Evolutionary conservation across 2,329 filamentous ascomycete genomes (phyloP).

Genomic region (Plenodomus biglobosus): DNA sequence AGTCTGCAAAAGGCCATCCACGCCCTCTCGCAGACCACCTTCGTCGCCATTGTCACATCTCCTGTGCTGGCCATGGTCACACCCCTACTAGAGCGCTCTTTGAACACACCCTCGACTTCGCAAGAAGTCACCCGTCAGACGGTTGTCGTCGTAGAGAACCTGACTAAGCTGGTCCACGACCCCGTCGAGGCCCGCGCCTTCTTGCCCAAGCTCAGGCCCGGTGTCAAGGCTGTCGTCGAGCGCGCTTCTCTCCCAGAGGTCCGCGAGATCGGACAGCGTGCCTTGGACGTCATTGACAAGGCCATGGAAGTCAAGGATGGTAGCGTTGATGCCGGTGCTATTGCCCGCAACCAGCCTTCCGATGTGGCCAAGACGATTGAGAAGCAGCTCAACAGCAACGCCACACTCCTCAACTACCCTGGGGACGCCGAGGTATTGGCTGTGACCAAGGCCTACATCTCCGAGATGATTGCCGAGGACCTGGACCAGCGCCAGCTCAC

Average conservation of each 20-base stretch:
- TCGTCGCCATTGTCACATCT: conserved; percentile 93
- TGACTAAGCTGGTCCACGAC: conserved; percentile 96
- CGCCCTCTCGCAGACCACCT: conserved; percentile 95
- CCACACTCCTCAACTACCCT: conserved; percentile 62
- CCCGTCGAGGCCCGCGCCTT: conserved; percentile 94
- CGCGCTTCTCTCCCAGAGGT: conserved; percentile 93
- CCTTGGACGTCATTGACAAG: conserved; percentile 84
- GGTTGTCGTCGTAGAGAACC: conserved; percentile 93
- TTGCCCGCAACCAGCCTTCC: conserved; percentile 68
- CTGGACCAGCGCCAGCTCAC: conserved; percentile 78
- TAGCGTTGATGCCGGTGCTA: conserved; percentile 55
- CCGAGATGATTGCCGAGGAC: conserved; percentile 82
- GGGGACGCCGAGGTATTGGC: conserved; percentile 66
- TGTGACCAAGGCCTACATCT: conserved; percentile 71
- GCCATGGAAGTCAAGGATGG: conserved; percentile 71
- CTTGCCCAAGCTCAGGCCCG: conserved; percentile 89
- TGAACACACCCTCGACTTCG: conserved; percentile 86
- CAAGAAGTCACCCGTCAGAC: conserved; percentile 96
- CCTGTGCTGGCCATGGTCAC: conserved; percentile 93
- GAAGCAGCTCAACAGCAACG: conserved; percentile 70
- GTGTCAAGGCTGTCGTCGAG: conserved; percentile 85
- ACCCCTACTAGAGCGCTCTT: conserved; percentile 86
- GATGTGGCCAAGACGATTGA: conserved; percentile 77
- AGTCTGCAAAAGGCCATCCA: conserved; percentile 95
- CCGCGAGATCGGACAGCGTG: conserved; percentile 81